These are phyloP conservation scores for Cryptosporidium sp. DNA, from an alignment of 169 alveolate species.

Conservation along the genomic window DNA sequence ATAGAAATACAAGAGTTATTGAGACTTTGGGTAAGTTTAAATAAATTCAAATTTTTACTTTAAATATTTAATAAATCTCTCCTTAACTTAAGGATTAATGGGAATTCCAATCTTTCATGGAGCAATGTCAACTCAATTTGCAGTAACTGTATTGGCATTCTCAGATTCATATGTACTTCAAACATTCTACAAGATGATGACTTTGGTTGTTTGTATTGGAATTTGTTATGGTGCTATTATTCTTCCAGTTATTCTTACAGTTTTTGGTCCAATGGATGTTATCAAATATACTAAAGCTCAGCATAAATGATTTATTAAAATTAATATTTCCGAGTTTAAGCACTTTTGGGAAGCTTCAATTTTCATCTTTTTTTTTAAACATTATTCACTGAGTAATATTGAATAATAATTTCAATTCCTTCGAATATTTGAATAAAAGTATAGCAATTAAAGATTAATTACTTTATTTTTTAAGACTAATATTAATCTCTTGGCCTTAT, in stretches of 20 bases:
- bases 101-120: conserved; percentile 87
- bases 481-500: not conserved
- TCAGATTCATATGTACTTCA: conserved; percentile 82
- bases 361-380: too few species aligned
- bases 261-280: conserved; percentile 75
- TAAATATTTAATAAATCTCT: not conserved
- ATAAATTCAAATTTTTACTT: not conserved
- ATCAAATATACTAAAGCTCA: conserved; percentile 62
- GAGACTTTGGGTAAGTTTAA: conserved; percentile 82
- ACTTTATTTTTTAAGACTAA: not conserved
- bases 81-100: conserved; percentile 75
- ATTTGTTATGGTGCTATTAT: conserved; percentile 74
- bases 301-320: not conserved
- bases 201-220: conserved; percentile 80
- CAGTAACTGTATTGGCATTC: conserved; percentile 82
- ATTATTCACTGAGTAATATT: too few species aligned
- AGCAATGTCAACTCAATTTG: conserved; percentile 85
- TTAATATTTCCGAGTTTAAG: not conserved
- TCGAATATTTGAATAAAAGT: not conserved
- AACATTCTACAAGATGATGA: conserved; percentile 85
- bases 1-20: conserved; percentile 82
- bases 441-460: not conserved
- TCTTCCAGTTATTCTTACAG: conserved; percentile 68
- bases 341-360: not conserved
- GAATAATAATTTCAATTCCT: not conserved